phyloP scores from a whole-genome alignment of 2,329 filamentous ascomycete species.

The Colletotrichum filicis region DNA sequence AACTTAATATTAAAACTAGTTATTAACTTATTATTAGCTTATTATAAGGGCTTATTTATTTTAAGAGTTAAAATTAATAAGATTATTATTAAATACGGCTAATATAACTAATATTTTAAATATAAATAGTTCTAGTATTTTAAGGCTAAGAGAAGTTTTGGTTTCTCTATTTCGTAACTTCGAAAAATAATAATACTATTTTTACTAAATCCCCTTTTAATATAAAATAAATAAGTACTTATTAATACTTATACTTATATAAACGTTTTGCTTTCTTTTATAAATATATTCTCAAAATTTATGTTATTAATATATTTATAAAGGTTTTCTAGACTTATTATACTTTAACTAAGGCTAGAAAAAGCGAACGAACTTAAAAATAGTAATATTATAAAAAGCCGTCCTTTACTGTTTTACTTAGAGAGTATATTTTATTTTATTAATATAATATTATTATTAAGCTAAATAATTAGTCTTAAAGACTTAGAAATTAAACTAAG shows the following conservation, averaged over 20 bases:
- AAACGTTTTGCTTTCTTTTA: constrained; percentile 1
- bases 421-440: no score
- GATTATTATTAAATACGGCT: no score
- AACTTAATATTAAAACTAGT: no score
- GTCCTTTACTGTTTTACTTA: not conserved
- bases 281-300: not conserved
- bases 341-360: not conserved
- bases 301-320: not conserved
- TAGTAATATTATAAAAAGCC: not conserved
- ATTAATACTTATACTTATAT: not conserved
- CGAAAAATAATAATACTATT: not conserved
- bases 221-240: not conserved
- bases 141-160: not conserved
- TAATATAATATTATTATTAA: no score
- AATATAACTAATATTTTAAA: not conserved
- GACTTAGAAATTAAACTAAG: no score
- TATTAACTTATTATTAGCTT: no score
- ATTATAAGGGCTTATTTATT: rapidly evolving
- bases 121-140: no score
- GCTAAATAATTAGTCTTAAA: no score
- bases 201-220: not conserved
- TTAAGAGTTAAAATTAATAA: no score
- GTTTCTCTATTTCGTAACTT: not conserved
- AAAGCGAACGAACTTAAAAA: not conserved
- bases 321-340: not conserved